These are phyloP conservation scores for Populus hybrid DNA, from an alignment of 441 rosid species.

Conservation along the genomic window DNA sequence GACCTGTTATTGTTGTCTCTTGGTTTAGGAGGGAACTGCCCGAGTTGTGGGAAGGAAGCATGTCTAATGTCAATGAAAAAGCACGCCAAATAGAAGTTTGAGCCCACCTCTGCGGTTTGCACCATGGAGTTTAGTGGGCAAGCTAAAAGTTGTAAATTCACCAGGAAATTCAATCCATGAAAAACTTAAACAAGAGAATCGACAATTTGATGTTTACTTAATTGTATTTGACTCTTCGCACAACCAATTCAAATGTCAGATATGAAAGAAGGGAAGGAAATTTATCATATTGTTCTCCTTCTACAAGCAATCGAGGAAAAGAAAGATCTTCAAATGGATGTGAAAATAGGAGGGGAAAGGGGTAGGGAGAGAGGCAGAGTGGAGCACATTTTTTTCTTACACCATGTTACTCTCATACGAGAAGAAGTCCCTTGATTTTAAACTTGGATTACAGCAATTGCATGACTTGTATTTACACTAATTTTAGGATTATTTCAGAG, in stretches of 20 bases:
- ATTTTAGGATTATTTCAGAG: not conserved
- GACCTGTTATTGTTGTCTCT: conserved; percentile 75
- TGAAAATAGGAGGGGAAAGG: too few species aligned
- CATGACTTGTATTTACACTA: too few species aligned
- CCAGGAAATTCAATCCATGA: conserved; percentile 18
- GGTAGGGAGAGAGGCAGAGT: too few species aligned
- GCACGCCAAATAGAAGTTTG: conserved; percentile 65
- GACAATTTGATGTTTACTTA: conserved; percentile 6
- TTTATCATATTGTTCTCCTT: not conserved
- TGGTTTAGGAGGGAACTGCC: conserved; percentile 76
- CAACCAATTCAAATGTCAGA: not conserved
- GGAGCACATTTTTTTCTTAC: too few species aligned
- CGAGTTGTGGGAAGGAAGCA: conserved; percentile 90
- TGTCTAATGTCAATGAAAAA: conserved; percentile 50
- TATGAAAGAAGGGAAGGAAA: conserved; percentile 4
- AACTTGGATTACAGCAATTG: too few species aligned
- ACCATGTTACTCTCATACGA: too few species aligned
- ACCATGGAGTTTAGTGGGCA: conserved; percentile 5
- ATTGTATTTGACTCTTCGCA: conserved; percentile 1
- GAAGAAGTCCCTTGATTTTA: too few species aligned
- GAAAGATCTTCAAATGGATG: too few species aligned
- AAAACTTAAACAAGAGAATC: conserved; percentile 1
- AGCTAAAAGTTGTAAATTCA: conserved; percentile 31
- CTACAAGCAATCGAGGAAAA: not conserved
- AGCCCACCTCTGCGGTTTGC: conserved; percentile 14